Evolutionary conservation across 768 basidiomycete species (phyloP).

Genomic region (Mycena polygramma): DNA sequence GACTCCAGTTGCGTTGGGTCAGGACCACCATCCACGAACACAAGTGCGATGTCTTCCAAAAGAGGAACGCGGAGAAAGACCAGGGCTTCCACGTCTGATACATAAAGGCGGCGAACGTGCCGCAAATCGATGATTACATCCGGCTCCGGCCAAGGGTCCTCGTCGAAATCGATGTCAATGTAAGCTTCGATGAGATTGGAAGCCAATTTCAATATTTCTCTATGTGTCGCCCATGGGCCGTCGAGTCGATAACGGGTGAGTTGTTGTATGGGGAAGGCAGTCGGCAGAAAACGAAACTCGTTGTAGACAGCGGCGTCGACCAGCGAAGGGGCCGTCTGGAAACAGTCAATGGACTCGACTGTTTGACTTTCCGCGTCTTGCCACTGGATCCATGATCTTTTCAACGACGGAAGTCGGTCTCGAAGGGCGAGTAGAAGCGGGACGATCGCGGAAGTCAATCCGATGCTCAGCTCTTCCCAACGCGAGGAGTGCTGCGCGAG

Average conservation of each 20-base stretch:
- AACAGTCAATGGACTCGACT: not conserved
- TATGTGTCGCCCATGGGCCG: not conserved
- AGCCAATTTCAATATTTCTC: not conserved
- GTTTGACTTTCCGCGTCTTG: not conserved
- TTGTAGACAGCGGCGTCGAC: not conserved
- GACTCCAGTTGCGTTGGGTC: not conserved
- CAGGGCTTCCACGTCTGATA: not conserved
- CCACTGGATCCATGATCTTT: constrained; percentile 1
- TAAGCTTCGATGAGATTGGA: not conserved
- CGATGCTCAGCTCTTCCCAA: constrained; percentile 11
- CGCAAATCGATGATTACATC: not conserved
- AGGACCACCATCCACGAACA: not conserved
- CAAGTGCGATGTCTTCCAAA: not conserved
- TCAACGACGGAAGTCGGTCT: not conserved
- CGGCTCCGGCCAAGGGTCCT: not conserved
- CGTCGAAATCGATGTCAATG: not conserved
- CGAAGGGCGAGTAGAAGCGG: not conserved
- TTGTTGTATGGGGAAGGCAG: not conserved
- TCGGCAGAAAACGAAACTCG: not conserved
- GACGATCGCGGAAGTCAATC: not conserved
- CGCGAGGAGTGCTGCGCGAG: not conserved
- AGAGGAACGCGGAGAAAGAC: not conserved
- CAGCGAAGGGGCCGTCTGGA: not conserved
- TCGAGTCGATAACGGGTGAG: constrained; percentile 3
- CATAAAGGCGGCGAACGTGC: constrained; percentile 3